Evolutionary conservation across 306 rosid species (phyloP), one percentile per base, ranked within the genome.

Genomic region (Gleditsia sinensis): DNA sequence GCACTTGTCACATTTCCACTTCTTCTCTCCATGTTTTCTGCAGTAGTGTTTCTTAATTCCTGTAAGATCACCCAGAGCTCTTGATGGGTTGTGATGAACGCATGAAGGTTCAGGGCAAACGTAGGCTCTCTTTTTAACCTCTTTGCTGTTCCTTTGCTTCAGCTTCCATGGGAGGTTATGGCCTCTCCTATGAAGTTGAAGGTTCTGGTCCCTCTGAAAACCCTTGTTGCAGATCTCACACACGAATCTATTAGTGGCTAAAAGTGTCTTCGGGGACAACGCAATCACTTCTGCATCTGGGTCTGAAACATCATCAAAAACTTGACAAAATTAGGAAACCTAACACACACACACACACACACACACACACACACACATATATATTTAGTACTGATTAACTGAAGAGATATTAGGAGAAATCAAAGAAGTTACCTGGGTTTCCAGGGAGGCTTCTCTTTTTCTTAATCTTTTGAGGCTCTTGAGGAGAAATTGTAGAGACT

Each of bases 1-100:
- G 83, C 99, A 95, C 77, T 95, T 95, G 0, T 88, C 97, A 80
- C 99, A 95, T 81, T 92, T 95, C 99, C 99, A 95, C 78, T 92
- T 95, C 83, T 95, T 92, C 92, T 95, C 99, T 11, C 99, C 97
- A 67, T 95, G 99, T 69, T 95, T 95, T 70, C 99, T 90, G 67
- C 94, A 86, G 16, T 53, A 95, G 77, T 95, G 99, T 60, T 95
- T 95, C 87, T 95, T 95, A 42, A 95, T 95, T 54, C 99, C 99
- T 0, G 99, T 95, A 8, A 95, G 93, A 72, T 95, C 99, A 6
- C 99, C 98, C 6, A 95, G 83, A 30, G 99, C 99, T 74, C 99
- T 90, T 58, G 97, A 82, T 2, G 99, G 99, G 64, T 95, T 89
- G 81, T 92, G 97, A 71, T 95, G 99, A 81, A 95, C 99, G 58